These are phyloP conservation scores for Glycine soja DNA, from an alignment of 306 rosid species.

Conservation along the genomic window DNA sequence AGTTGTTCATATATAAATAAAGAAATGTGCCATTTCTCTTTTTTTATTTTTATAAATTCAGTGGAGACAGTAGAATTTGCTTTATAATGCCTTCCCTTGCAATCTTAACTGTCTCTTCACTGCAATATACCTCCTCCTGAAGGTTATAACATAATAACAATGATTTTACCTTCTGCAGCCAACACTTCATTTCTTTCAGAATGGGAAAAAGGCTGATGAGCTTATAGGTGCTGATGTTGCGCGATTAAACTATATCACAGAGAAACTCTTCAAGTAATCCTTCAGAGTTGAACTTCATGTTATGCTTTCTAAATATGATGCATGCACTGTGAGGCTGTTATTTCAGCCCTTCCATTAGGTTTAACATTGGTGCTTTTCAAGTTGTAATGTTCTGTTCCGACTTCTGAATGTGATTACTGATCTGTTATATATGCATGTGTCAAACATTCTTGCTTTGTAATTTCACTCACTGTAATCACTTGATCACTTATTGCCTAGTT, in stretches of 20 bases:
- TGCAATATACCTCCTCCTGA: constrained; percentile 1
- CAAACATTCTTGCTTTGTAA: no score
- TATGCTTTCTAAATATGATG: no score
- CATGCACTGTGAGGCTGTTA: no score
- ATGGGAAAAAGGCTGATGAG: constrained; percentile 75
- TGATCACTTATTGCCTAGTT: no score
- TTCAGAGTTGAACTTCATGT: not conserved
- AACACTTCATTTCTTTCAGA: constrained; percentile 77
- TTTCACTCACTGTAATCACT: no score
- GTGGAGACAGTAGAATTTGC: constrained; percentile 24
- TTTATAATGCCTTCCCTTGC: constrained; percentile 6
- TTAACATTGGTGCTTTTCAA: no score
- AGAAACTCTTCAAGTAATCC: constrained; percentile 75
- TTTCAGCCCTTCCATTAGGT: no score
- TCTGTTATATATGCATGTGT: no score
- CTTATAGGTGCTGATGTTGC: constrained; percentile 73
- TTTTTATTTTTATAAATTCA: not conserved
- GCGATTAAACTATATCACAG: constrained; percentile 59
- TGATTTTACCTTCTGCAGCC: constrained; percentile 67
- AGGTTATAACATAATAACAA: not conserved
- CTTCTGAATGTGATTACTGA: no score
- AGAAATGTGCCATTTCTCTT: constrained; percentile 12
- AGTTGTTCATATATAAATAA: constrained; percentile 7
- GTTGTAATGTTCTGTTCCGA: no score
- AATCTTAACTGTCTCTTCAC: constrained; percentile 28